Evolutionary conservation across 805 yeast genomes (phyloP).

Genomic region (Jamesozyma piceae): DNA sequence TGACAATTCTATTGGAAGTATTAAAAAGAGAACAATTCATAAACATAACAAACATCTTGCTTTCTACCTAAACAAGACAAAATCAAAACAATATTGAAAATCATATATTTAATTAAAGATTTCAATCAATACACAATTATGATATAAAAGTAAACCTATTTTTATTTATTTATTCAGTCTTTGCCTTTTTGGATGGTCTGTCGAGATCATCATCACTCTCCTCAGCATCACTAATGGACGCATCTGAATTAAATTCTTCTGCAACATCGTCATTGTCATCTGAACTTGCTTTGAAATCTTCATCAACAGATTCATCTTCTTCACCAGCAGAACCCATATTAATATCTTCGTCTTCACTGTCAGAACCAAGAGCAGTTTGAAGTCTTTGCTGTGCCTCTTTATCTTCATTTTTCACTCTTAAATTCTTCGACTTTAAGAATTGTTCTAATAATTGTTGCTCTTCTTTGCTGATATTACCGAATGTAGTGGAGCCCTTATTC

Average conservation of each 20-base stretch:
- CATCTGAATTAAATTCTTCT: conserved; percentile 74
- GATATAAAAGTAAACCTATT: too few species aligned
- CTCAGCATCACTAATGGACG: conserved; percentile 25
- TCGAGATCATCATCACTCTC: conserved; percentile 24
- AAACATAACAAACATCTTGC: too few species aligned
- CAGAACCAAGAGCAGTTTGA: conserved; percentile 64
- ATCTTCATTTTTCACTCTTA: conserved; percentile 80
- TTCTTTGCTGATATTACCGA: conserved; percentile 82
- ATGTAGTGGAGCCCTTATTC: conserved; percentile 62
- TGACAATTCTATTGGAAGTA: too few species aligned
- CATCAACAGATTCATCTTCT: conserved; percentile 75
- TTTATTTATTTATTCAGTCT: conserved; percentile 16
- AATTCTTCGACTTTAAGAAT: conserved; percentile 66
- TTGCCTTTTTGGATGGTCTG: conserved; percentile 35
- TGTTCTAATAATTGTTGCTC: conserved; percentile 76
- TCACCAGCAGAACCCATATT: conserved; percentile 65
- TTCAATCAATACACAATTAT: too few species aligned
- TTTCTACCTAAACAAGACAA: too few species aligned
- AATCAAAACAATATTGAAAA: too few species aligned
- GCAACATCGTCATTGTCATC: conserved; percentile 53
- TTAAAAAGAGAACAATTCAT: too few species aligned
- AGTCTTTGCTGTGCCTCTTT: conserved; percentile 76
- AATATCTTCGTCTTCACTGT: conserved; percentile 39
- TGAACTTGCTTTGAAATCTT: conserved; percentile 55
- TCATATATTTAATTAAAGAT: too few species aligned